phyloP scores from a whole-genome alignment of 2,329 filamentous ascomycete genomes.

The Ophiostoma montium region DNA sequence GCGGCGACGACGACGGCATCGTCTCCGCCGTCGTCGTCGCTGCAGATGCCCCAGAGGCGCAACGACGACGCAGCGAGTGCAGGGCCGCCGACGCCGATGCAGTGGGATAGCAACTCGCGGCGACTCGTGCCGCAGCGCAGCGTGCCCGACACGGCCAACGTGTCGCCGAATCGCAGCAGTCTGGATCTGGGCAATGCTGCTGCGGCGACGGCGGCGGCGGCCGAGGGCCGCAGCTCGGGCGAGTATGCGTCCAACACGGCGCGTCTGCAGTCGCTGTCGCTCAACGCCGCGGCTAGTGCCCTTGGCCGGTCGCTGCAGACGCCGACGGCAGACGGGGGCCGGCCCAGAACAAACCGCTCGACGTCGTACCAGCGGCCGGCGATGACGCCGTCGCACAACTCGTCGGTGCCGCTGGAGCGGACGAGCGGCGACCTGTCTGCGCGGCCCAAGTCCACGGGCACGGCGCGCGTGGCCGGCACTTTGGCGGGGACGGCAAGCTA shows the following conservation, averaged over 20 bases:
- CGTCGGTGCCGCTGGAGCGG: neutral
- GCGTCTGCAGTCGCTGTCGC: conserved; percentile 29
- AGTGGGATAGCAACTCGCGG: conserved; percentile 42
- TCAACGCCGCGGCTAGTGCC: conserved; percentile 43
- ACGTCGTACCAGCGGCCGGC: conserved; percentile 7
- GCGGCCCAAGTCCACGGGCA: conserved; percentile 6
- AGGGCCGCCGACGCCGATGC: conserved; percentile 14
- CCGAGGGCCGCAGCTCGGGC: conserved; percentile 24
- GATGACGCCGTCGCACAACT: neutral
- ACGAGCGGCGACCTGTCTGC: neutral
- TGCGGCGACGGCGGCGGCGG: conserved; percentile 5
- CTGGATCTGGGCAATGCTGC: conserved; percentile 12
- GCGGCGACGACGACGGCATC: neutral
- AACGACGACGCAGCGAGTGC: conserved; percentile 17
- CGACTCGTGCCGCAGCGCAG: conserved; percentile 26
- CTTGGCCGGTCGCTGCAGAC: conserved; percentile 17
- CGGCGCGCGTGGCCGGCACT: neutral
- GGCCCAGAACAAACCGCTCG: conserved; percentile 2
- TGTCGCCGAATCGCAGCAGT: conserved; percentile 17
- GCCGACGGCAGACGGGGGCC: neutral
- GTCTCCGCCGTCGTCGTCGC: neutral
- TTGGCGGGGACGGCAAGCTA: neutral
- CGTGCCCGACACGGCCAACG: conserved; percentile 22
- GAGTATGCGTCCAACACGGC: conserved; percentile 20
- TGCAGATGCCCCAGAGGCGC: neutral